Percentiles rank a stretch among this genome's conserved stretches.
Conservation (phyloP, 768 basidiomycete species). For the Boletellus sp. region DNA sequence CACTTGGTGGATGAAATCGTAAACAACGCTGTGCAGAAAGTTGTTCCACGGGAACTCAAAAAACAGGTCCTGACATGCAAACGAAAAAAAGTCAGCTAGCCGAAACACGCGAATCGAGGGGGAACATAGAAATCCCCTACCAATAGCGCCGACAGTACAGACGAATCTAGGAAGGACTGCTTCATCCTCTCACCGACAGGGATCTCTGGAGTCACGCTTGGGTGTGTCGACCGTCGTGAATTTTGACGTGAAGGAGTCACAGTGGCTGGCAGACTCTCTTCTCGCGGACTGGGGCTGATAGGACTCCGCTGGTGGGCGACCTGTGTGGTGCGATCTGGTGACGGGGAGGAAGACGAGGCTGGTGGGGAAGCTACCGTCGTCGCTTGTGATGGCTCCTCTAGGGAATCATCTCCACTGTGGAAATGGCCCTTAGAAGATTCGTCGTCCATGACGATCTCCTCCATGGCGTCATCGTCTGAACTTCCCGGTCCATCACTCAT, state of each 20-base stretch:
- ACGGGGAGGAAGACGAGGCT: constrained; percentile 28
- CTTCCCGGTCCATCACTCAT: constrained; percentile 73
- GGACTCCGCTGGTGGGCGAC: constrained; percentile 26
- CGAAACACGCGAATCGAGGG: neutral
- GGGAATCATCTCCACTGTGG: constrained; percentile 26
- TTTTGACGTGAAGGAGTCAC: constrained; percentile 52
- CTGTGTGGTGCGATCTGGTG: constrained; percentile 29
- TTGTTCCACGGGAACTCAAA: constrained; percentile 98
- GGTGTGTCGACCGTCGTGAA: constrained; percentile 43
- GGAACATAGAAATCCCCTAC: constrained; percentile 44
- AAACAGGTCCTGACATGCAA: constrained; percentile 70
- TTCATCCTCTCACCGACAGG: constrained; percentile 82
- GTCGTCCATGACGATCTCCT: constrained; percentile 77
- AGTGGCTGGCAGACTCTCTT: constrained; percentile 31
- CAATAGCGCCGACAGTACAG: constrained; percentile 71
- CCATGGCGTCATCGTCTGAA: constrained; percentile 78
- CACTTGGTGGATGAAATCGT: constrained; percentile 94
- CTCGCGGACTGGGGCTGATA: constrained; percentile 25
- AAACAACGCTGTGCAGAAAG: constrained; percentile 93
- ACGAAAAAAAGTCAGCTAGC: constrained; percentile 1
- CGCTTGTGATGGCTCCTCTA: constrained; percentile 29
- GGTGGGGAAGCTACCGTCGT: constrained; percentile 30
- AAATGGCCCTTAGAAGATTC: constrained; percentile 41
- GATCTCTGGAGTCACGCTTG: constrained; percentile 36
- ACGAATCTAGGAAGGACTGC: constrained; percentile 66